These are phyloP conservation scores for Fusarium sp. DNA, from an alignment of 2,329 filamentous ascomycete species.

Conservation along the genomic window DNA sequence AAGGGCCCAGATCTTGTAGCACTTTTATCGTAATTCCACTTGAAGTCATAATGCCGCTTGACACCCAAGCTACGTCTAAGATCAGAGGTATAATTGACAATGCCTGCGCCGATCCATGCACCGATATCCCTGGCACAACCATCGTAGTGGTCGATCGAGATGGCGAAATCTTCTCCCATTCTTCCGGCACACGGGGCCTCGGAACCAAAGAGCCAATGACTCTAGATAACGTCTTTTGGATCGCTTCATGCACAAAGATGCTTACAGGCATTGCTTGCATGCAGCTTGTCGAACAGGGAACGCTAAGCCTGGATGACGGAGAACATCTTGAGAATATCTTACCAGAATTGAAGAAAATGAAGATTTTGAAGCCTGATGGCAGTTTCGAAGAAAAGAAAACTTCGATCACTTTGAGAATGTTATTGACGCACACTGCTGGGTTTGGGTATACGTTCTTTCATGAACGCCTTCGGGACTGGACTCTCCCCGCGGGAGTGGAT, in stretches of 20 bases:
- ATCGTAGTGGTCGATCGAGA: slow-evolving; percentile 61
- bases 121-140: slow-evolving; percentile 59
- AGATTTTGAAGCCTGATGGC: slow-evolving; percentile 58
- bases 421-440: slow-evolving; percentile 67
- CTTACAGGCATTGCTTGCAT: slow-evolving; percentile 65
- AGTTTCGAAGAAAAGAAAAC: slow-evolving; percentile 59
- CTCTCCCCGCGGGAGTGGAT: slow-evolving; percentile 63
- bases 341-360: slow-evolving; percentile 62
- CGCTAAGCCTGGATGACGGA: slow-evolving; percentile 61
- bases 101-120: slow-evolving; percentile 53
- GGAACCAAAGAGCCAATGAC: slow-evolving; percentile 64
- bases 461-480: slow-evolving; percentile 60
- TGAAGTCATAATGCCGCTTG: slow-evolving; percentile 36
- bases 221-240: slow-evolving; percentile 70
- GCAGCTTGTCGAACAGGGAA: slow-evolving; percentile 67
- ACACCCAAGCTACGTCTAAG: slow-evolving; percentile 21
- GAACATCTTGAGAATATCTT: slow-evolving; percentile 60
- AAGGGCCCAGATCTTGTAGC: neutral
- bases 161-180: slow-evolving; percentile 62
- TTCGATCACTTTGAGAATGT: slow-evolving; percentile 68
- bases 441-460: slow-evolving; percentile 70
- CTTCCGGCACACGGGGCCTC: slow-evolving; percentile 61
- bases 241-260: slow-evolving; percentile 70
- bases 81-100: slow-evolving; percentile 51
- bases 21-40: neutral